Conservation (phyloP, 2,329 filamentous ascomycete species). For the Aspergillus thermomutatus region DNA sequence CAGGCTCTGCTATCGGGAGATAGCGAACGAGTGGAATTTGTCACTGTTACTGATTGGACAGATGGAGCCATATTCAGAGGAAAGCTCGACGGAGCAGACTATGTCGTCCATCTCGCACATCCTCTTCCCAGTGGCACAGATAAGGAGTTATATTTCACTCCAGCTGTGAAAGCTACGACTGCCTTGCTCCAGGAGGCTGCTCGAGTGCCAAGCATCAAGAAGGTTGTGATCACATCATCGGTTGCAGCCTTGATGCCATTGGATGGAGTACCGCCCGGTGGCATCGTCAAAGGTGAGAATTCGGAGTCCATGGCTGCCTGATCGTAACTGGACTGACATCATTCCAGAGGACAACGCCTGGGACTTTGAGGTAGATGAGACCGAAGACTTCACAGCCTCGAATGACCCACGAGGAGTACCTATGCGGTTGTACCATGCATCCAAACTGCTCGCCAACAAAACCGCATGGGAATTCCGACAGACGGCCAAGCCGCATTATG, state of each 20-base stretch:
- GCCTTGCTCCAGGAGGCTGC: slow-evolving; percentile 16
- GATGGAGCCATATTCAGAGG: slow-evolving; percentile 11
- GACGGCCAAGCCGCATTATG: slow-evolving; percentile 14
- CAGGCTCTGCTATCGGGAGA: slow-evolving; percentile 10
- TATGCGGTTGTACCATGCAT: slow-evolving; percentile 21
- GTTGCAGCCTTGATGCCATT: slow-evolving; percentile 17
- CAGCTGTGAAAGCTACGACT: slow-evolving; percentile 20
- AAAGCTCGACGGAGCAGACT: slow-evolving; percentile 20
- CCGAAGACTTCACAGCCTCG: slow-evolving; percentile 11
- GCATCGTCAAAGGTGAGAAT: slow-evolving; percentile 16
- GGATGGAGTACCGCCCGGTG: slow-evolving; percentile 14
- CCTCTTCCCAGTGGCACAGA: slow-evolving; percentile 17
- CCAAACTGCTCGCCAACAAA: slow-evolving; percentile 23
- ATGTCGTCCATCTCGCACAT: slow-evolving; percentile 24
- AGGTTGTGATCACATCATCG: slow-evolving; percentile 21
- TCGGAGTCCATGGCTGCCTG: no score
- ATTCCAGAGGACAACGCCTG: slow-evolving; percentile 20
- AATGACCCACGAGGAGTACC: slow-evolving; percentile 8
- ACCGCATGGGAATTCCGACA: slow-evolving; percentile 19
- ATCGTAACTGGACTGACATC: not conserved
- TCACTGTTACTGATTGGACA: slow-evolving; percentile 18
- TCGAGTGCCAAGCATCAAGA: slow-evolving; percentile 19
- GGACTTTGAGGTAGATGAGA: slow-evolving; percentile 17
- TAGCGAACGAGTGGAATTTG: slow-evolving; percentile 14
- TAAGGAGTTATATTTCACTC: slow-evolving; percentile 18